These are phyloP conservation scores for Argentina anserina DNA, from an alignment of 306 rosid species.

Conservation along the genomic window DNA sequence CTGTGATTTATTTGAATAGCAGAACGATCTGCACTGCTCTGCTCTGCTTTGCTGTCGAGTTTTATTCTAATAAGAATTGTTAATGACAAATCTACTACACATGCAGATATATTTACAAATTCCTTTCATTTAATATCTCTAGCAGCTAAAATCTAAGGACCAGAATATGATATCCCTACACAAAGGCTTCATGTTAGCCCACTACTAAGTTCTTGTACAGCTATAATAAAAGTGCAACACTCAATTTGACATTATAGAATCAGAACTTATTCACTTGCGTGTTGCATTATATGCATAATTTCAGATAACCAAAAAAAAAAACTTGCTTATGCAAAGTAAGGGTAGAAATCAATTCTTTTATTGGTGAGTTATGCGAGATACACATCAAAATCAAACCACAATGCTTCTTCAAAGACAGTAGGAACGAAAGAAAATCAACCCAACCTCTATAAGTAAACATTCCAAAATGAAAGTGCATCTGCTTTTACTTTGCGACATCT, in stretches of 20 bases:
- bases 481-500: slow-evolving; percentile 32
- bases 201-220: not conserved
- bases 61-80: not conserved
- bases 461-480: not conserved
- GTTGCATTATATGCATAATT: not conserved
- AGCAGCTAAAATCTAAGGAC: not conserved
- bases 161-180: not conserved
- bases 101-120: not conserved
- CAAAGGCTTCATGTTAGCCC: not conserved
- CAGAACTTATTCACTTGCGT: not conserved
- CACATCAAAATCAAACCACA: not conserved
- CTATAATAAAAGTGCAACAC: not conserved
- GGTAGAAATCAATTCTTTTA: not conserved
- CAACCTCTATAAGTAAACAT: slow-evolving; percentile 26
- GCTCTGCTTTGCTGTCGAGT: not conserved
- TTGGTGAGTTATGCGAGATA: not conserved
- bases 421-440: not conserved
- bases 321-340: not conserved
- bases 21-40: not conserved
- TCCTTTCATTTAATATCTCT: not conserved
- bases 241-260: not conserved
- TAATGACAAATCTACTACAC: too few relatives aligned
- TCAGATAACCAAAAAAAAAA: not conserved
- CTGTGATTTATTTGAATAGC: not conserved
- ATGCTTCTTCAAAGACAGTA: not conserved